Conservation (phyloP, 2,329 filamentous ascomycete genomes). For the Plectosphaerella plurivora region DNA sequence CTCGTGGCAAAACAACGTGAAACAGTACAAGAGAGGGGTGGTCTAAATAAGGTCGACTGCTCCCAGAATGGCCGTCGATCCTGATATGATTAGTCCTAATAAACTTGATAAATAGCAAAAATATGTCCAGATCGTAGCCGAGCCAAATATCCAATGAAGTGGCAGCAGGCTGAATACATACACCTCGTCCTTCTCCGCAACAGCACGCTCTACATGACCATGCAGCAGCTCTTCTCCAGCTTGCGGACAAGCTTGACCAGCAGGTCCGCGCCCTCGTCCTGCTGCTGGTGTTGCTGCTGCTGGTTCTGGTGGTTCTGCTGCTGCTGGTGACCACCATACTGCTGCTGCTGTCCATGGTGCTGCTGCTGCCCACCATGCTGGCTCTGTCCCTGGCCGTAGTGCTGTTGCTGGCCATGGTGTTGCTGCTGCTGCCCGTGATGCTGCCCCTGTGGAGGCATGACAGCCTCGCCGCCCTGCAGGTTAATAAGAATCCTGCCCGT, state of each 20-base stretch:
- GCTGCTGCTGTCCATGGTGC: conserved; percentile 33
- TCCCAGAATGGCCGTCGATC: too few species aligned
- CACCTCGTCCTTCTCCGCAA: background rate
- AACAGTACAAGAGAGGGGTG: too few species aligned
- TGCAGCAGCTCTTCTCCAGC: conserved; percentile 66
- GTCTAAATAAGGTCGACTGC: too few species aligned
- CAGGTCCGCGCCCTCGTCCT: conserved; percentile 54
- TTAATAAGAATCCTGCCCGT: conserved; percentile 86
- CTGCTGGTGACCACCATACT: conserved; percentile 33
- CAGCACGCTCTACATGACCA: conserved; percentile 59
- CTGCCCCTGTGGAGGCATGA: conserved; percentile 27
- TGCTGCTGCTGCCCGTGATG: conserved; percentile 35
- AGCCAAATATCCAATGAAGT: too few species aligned
- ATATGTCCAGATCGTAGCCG: too few species aligned
- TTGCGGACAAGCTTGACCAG: conserved; percentile 60
- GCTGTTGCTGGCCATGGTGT: conserved; percentile 15
- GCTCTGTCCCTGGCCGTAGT: background rate
- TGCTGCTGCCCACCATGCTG: conserved; percentile 35
- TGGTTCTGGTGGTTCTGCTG: conserved; percentile 35
- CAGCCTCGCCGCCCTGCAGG: conserved; percentile 66
- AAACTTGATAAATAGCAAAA: too few species aligned
- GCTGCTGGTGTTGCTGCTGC: conserved; percentile 28
- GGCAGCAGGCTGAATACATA: too few species aligned
- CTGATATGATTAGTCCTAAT: too few species aligned
- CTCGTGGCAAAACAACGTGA: too few species aligned